phyloP scores from a whole-genome alignment of 495 filamentous ascomycete genomes.

The Tuber umbilicatum region DNA sequence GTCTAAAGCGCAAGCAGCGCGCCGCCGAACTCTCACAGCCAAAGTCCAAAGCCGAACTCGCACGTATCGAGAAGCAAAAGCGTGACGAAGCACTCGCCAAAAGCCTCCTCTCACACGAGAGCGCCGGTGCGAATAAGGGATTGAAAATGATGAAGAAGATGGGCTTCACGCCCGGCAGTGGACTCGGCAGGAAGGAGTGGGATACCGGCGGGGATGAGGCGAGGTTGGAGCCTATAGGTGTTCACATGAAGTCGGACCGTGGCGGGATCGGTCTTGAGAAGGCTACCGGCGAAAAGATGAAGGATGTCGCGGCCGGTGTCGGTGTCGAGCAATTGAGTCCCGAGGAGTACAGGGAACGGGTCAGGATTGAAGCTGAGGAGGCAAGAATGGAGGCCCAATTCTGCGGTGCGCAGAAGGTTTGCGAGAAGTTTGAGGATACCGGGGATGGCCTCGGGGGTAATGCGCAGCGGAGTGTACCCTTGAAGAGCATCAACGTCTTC shows the following conservation, averaged over 20 bases:
- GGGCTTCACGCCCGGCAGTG: constrained; percentile 69
- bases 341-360: constrained; percentile 67
- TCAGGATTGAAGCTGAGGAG: constrained; percentile 65
- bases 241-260: constrained; percentile 68
- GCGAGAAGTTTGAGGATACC: constrained; percentile 49
- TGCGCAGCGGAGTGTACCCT: constrained; percentile 47
- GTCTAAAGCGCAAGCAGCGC: constrained; percentile 50
- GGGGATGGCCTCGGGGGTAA: constrained; percentile 18
- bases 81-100: constrained; percentile 69
- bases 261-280: constrained; percentile 80
- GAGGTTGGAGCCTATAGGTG: constrained; percentile 57
- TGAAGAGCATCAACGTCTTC: constrained; percentile 65
- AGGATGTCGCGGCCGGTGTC: constrained; percentile 52
- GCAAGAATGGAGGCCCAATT: constrained; percentile 60
- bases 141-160: constrained; percentile 95
- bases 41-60: constrained; percentile 78
- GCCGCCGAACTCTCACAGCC: constrained; percentile 55
- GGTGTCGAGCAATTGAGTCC: constrained; percentile 56
- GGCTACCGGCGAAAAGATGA: constrained; percentile 61
- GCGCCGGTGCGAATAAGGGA: constrained; percentile 60
- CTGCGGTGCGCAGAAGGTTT: constrained; percentile 70
- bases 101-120: constrained; percentile 57
- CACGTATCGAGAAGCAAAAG: constrained; percentile 58
- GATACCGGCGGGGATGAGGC: constrained; percentile 21
- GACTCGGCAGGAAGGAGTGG: constrained; percentile 51